phyloP scores from a whole-genome alignment of 225 moss, liverwort and hornwort genomes.

The Climacium dendroides region DNA sequence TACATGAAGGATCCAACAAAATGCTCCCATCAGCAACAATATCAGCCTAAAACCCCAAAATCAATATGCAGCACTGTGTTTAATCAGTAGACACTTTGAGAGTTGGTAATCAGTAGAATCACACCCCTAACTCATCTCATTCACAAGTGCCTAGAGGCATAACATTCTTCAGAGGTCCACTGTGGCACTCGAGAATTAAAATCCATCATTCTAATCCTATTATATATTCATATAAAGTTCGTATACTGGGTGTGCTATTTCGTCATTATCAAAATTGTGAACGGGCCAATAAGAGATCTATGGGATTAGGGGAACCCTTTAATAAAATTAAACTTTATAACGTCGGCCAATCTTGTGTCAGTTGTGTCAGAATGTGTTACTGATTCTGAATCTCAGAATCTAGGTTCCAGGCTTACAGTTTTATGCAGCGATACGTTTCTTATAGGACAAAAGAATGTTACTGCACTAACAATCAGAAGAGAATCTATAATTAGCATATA shows the following conservation, averaged over 20 bases:
- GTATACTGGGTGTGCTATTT: background rate
- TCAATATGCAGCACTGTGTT: background rate
- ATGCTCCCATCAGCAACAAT: background rate
- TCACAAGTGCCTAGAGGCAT: background rate
- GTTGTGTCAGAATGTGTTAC: background rate
- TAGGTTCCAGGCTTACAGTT: background rate
- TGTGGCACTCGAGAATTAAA: background rate
- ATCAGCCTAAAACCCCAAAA: background rate
- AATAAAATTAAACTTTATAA: background rate
- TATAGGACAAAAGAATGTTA: background rate
- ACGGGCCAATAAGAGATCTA: background rate
- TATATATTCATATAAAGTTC: background rate
- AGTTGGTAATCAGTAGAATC: background rate
- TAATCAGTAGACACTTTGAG: background rate
- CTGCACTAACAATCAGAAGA: no score
- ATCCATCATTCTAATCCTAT: background rate
- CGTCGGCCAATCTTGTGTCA: background rate
- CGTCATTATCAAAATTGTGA: background rate
- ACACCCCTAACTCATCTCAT: background rate
- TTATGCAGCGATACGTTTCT: background rate
- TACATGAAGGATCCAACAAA: conserved; percentile 13
- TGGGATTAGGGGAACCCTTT: no score
- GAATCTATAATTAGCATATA: background rate
- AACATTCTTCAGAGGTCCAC: background rate
- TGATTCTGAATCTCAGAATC: background rate